Conservation (phyloP, 1,139 yeast genomes). For the Blastobotrys elegans region DNA sequence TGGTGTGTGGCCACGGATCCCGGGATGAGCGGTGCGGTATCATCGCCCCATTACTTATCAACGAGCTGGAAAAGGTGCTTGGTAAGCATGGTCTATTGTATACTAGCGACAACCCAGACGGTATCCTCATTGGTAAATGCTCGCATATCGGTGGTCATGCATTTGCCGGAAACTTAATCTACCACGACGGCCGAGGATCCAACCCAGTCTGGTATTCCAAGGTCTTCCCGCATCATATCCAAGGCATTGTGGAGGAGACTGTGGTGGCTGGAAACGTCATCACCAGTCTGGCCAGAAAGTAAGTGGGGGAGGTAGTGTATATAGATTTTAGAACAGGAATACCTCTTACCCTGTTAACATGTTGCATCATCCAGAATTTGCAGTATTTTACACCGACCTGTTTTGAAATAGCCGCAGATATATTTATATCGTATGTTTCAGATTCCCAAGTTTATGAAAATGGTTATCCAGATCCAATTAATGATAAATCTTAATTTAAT, state of each 20-base stretch:
- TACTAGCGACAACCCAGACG: slow-evolving; percentile 27
- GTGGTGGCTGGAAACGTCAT: slow-evolving; percentile 46
- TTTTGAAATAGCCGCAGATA: too few species aligned
- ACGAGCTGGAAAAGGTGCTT: slow-evolving; percentile 49
- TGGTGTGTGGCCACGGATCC: slow-evolving; percentile 62
- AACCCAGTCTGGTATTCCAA: slow-evolving; percentile 66
- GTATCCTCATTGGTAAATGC: slow-evolving; percentile 48
- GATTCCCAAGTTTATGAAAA: too few species aligned
- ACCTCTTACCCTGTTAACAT: too few species aligned
- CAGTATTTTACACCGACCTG: too few species aligned
- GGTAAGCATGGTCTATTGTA: slow-evolving; percentile 30
- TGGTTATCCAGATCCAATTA: too few species aligned
- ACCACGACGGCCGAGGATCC: slow-evolving; percentile 37
- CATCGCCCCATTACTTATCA: slow-evolving; percentile 51
- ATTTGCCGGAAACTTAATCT: slow-evolving; percentile 70
- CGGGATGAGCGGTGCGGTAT: slow-evolving; percentile 66
- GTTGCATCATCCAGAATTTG: too few species aligned
- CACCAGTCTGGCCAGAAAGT: slow-evolving; percentile 36
- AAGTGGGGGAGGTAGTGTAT: not conserved
- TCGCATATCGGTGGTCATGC: slow-evolving; percentile 77
- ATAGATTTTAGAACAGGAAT: too few species aligned
- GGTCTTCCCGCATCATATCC: slow-evolving; percentile 59
- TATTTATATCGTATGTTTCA: too few species aligned
- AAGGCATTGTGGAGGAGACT: slow-evolving; percentile 58
- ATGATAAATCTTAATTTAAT: too few species aligned